Evolutionary conservation across 106 monocot species (phyloP).

Genomic region (Vanilla planifolia): DNA sequence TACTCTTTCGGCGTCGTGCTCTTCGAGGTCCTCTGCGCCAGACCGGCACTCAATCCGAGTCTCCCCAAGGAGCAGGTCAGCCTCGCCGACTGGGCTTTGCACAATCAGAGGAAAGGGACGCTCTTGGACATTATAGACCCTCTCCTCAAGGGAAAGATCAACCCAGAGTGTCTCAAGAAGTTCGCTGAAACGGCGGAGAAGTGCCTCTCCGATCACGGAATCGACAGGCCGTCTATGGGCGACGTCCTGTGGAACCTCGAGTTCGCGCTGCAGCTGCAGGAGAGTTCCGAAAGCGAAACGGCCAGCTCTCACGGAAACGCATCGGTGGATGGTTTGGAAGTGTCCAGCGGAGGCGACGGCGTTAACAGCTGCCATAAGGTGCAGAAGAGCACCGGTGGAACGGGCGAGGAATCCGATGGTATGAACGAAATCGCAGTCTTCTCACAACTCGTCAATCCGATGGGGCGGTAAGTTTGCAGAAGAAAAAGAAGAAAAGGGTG

Average conservation of each 20-base stretch:
- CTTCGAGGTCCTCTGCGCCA: constrained; percentile 58
- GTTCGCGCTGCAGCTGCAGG: constrained; percentile 48
- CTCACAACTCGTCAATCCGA: constrained; percentile 7
- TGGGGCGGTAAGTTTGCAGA: constrained; percentile 4
- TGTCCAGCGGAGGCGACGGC: background rate
- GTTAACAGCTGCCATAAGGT: background rate
- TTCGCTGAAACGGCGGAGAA: constrained; percentile 57
- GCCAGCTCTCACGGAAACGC: background rate
- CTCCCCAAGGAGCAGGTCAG: constrained; percentile 59
- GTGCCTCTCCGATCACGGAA: constrained; percentile 53
- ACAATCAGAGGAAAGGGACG: constrained; percentile 29
- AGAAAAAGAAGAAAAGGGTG: too few relatives aligned
- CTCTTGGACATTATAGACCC: constrained; percentile 51
- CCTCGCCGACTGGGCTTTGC: constrained; percentile 61
- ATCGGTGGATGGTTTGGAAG: background rate
- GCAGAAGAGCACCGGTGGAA: background rate
- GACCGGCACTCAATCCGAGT: constrained; percentile 59
- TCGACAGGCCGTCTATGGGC: constrained; percentile 69
- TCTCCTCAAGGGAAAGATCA: constrained; percentile 35
- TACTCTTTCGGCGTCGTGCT: constrained; percentile 87
- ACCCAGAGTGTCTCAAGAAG: constrained; percentile 55
- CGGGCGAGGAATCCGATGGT: background rate
- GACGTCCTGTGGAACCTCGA: constrained; percentile 89
- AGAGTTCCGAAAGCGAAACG: constrained; percentile 20
- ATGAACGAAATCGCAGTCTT: background rate